Conservation (phyloP, 108 stramenopile genomes). For the Cyclostephanos tholiformis region DNA sequence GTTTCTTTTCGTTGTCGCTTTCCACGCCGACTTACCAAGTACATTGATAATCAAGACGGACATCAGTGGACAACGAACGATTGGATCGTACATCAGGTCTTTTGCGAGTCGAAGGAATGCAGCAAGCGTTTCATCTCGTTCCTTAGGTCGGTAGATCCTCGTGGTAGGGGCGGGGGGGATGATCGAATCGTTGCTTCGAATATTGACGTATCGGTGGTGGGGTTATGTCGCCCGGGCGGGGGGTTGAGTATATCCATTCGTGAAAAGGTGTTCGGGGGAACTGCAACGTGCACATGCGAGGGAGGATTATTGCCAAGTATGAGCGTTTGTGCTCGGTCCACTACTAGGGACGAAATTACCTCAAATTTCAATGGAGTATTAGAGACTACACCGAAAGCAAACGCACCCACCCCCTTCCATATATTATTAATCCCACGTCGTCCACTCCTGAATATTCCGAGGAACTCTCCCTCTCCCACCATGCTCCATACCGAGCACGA, state of each 20-base stretch:
- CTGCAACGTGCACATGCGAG: no score
- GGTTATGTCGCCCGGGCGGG: no score
- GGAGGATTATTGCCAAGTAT: no score
- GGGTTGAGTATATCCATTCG: no score
- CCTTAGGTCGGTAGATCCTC: not conserved
- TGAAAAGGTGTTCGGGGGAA: no score
- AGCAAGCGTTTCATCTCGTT: not conserved
- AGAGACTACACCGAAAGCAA: no score
- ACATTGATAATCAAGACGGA: not conserved
- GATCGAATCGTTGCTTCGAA: not conserved
- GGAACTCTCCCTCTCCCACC: not conserved
- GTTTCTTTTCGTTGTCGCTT: not conserved
- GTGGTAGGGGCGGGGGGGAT: not conserved
- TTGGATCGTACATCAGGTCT: slow-evolving; percentile 3
- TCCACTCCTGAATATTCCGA: no score
- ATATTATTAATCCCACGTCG: no score
- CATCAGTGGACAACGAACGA: not conserved
- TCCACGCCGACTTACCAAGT: not conserved
- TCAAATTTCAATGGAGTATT: no score
- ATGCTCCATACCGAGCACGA: slow-evolving; percentile 1
- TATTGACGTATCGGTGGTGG: not conserved
- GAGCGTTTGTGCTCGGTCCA: no score
- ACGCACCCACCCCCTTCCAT: no score
- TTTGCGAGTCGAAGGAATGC: not conserved
- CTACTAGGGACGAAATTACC: no score